Base-by-base conservation (phyloP, 2,329 filamentous ascomycete genomes). In the Cytospora leucostoma region DNA sequence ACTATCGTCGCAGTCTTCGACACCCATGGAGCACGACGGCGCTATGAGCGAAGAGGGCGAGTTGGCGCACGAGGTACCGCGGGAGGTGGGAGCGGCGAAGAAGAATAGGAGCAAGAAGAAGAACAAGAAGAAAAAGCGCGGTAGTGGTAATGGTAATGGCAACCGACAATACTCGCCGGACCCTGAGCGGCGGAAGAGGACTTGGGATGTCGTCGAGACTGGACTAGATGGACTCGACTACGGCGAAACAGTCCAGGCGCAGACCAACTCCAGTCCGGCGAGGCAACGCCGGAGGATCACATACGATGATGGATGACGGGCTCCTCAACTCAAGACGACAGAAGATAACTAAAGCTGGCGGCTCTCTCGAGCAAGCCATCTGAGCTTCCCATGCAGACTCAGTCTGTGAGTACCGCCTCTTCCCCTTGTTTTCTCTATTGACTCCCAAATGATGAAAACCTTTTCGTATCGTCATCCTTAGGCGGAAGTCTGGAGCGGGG, bases 391-490 rank as follows among this genome's bases (percentile, higher is more conserved):
- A 44, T n/a, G 7, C 38, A 38, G 17, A 37, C 7, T 27, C n/a
- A 44, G 12, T 7, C 11, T 34, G 64, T 66, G 8, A 64, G 64
- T 66, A 5, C 6, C 52, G 27, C 50, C 60, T 52, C 37, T 54
- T 49, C 44, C 57, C 60, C 53, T 50, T 58, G 34, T 21, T 49
- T 19, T n/a, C 17, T 37, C 4, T 13, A 34, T 12, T 19, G 59
- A 37, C 32, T 57, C 70, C 72, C 72, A 69, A 72, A 89, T 94
- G 92, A 96, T 94, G 92, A 95, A 87, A 93, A 82, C 76, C 76
- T 78, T 62, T 84, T 64, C 79, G 83, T 93, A 93, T 93, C 90
- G 91, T 96, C 92, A 96, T 96, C 92, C 92, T 96, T 96, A 96
- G 91, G 82, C 92, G 84, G 88, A 96, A 78, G 76, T 79, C 78